Evolutionary conservation across 1,139 yeast genomes (phyloP).

Genomic region (Blastobotrys persicus): DNA sequence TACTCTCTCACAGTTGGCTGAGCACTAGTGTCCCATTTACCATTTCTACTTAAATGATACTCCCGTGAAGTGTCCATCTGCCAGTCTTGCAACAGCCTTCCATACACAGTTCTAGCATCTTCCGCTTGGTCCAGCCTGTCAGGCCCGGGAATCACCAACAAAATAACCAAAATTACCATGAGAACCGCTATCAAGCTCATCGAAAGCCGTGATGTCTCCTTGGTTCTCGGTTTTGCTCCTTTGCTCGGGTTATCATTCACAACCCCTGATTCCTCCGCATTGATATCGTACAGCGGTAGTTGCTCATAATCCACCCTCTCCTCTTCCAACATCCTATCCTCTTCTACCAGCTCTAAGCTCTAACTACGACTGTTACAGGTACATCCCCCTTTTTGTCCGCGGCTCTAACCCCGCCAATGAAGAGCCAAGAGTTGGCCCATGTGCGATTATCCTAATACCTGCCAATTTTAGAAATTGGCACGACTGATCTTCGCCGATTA

Average conservation of each 20-base stretch:
- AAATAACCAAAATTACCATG: neutral
- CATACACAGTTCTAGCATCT: slow-evolving; percentile 20
- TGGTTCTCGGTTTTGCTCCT: neutral
- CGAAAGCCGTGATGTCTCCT: neutral
- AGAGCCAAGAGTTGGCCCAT: neutral
- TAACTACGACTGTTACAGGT: neutral
- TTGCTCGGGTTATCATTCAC: neutral
- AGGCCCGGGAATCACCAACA: slow-evolving; percentile 1
- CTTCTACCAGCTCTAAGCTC: too few relatives aligned
- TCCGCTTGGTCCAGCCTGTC: neutral
- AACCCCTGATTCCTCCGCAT: neutral
- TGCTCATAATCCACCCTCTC: slow-evolving; percentile 1
- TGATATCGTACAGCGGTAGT: slow-evolving; percentile 1
- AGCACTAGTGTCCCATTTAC: slow-evolving; percentile 22
- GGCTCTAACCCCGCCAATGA: neutral
- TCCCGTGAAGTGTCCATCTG: slow-evolving; percentile 33
- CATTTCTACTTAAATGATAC: slow-evolving; percentile 27
- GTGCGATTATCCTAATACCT: neutral
- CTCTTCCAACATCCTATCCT: neutral
- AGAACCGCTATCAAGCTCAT: slow-evolving; percentile 1
- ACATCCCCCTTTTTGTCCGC: neutral
- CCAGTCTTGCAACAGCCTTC: slow-evolving; percentile 29
- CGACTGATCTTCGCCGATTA: neutral
- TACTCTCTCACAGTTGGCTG: slow-evolving; percentile 38
- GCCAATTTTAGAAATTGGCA: neutral